Evolutionary conservation across 169 alveolate genomes (phyloP).

Genomic region (Neospora caninum): DNA sequence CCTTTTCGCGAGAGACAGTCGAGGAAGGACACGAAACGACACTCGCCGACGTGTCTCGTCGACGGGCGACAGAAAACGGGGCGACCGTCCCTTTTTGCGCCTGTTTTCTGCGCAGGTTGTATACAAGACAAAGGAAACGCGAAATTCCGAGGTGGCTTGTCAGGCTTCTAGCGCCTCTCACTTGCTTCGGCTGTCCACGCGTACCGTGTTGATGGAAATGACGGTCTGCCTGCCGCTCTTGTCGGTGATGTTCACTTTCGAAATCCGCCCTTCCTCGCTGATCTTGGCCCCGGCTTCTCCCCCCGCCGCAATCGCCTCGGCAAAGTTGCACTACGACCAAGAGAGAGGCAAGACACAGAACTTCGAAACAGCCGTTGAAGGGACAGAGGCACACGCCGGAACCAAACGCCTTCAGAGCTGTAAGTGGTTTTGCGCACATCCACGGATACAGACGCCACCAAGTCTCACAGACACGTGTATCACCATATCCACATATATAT

Average conservation of each 20-base stretch:
- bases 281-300: conserved; percentile 54
- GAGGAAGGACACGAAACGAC: no score
- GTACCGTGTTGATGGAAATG: conserved; percentile 63
- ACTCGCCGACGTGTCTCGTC: no score
- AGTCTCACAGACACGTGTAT: no score
- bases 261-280: conserved; percentile 59
- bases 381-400: neutral
- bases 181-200: neutral
- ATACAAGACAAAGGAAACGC: no score
- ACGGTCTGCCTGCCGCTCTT: conserved; percentile 58
- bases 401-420: neutral
- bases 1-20: no score
- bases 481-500: neutral
- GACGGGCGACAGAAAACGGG: no score
- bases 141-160: no score
- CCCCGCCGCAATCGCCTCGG: conserved; percentile 1
- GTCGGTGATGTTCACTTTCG: conserved; percentile 56
- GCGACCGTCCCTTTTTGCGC: no score
- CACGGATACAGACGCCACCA: neutral
- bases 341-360: no score
- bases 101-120: no score
- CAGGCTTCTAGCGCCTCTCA: no score
- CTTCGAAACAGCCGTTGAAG: neutral
- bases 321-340: neutral
- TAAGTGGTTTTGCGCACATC: neutral